These are phyloP conservation scores for Trichocladium antarcticum DNA, from an alignment of 495 filamentous ascomycete genomes.

Conservation along the genomic window DNA sequence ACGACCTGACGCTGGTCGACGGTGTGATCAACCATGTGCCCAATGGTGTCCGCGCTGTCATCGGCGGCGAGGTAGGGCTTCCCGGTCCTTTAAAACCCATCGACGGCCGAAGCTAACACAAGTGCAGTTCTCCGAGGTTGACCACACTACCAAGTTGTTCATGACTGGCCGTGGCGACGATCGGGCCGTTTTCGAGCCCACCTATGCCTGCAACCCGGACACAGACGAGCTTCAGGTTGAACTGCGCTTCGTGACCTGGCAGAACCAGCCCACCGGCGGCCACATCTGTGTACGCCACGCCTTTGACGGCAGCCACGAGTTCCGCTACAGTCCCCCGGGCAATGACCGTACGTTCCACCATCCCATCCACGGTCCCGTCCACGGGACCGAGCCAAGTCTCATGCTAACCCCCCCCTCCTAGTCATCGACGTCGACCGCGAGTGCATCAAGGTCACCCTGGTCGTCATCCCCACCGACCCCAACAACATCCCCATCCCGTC, in stretches of 20 bases:
- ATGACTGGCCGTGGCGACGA: slow-evolving; percentile 42
- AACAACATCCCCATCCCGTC: slow-evolving; percentile 1
- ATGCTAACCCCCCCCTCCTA: slow-evolving; percentile 3
- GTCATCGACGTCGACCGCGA: slow-evolving; percentile 27
- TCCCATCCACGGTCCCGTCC: no score
- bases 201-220: slow-evolving; percentile 41
- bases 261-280: slow-evolving; percentile 28
- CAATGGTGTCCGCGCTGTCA: slow-evolving; percentile 31
- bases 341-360: slow-evolving; percentile 30
- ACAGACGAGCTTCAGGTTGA: slow-evolving; percentile 37
- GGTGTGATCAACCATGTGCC: slow-evolving; percentile 31
- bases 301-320: slow-evolving; percentile 33
- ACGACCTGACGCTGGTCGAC: slow-evolving; percentile 36
- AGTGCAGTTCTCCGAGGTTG: slow-evolving; percentile 38
- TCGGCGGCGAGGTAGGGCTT: slow-evolving; percentile 39
- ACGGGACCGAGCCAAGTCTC: not conserved
- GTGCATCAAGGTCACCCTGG: slow-evolving; percentile 32
- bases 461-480: slow-evolving; percentile 11
- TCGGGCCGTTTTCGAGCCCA: slow-evolving; percentile 37
- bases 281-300: slow-evolving; percentile 33
- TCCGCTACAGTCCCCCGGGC: slow-evolving; percentile 36
- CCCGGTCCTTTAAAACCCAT: no score
- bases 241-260: slow-evolving; percentile 28
- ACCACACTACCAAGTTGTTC: slow-evolving; percentile 48
- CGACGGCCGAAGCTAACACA: not conserved